Base-by-base conservation (phyloP, 2,329 filamentous ascomycete genomes). In the Clonostachys chloroleuca region DNA sequence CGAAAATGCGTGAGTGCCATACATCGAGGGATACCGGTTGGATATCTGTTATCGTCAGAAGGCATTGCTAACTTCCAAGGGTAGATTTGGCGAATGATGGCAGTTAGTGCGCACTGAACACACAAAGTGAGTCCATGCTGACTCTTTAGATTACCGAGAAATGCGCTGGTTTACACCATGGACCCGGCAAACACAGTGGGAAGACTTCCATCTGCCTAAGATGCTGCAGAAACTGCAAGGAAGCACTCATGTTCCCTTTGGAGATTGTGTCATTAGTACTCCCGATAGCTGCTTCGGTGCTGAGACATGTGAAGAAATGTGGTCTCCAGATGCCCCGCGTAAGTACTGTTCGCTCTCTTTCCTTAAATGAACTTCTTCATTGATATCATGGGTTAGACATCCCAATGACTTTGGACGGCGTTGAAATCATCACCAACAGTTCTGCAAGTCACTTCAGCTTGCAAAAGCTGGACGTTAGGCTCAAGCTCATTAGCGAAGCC, bases 371-470 rank as follows among this genome's bases (percentile, higher is more conserved):
- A 30, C 24, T 30, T 30, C 5, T 30, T 10, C 3, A 30, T 30
- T 30, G 24, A 30, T 10, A 10, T 10, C 24, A 30, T 30, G 24
- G 24, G 24, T 30, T 30, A 30, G 24, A 30, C 17, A n/a, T n/a
- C 12, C 13, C 17, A 34, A 53, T 34, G 49, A 77, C 78, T n/a
- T 69, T 90, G 3, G 75, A 83, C 55, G 88, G 89, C 5, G 80
- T 82, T 6, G 88, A 89, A 57, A 83, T 90, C 47, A 77, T 88
- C 52, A 81, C 81, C 9, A 92, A 92, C 62, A 81, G 76, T 4
- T 83, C 76, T 46, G 87, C 83, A 7, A 82, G 75, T 12, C 88
- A 92, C 60, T 81, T 83, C 56, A 55, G 54, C 16, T 51, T 65
- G 16, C 73, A 80, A 12, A 91, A 91, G 60, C 73, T 90, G 3